These are phyloP conservation scores for Mychonastes homosphaera DNA, from an alignment of 139 green algal genomes.

Conservation along the genomic window DNA sequence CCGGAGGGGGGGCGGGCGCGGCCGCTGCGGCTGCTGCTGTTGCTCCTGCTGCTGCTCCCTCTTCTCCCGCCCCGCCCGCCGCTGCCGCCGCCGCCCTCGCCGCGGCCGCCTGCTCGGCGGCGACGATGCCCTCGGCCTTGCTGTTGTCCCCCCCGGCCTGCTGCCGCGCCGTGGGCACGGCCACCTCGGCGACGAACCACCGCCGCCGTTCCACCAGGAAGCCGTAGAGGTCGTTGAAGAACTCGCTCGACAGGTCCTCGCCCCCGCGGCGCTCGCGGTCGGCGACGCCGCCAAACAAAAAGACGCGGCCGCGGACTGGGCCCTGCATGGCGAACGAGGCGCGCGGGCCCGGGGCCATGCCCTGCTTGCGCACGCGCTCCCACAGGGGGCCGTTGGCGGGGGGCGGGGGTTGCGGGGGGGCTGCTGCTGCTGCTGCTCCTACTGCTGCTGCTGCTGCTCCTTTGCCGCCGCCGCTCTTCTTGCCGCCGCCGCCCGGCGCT, in stretches of 20 bases:
- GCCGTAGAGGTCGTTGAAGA: slow-evolving; percentile 81
- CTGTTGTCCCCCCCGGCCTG: background rate
- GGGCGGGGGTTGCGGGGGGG: background rate
- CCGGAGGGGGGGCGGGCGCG: too few relatives aligned
- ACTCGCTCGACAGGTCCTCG: slow-evolving; percentile 56
- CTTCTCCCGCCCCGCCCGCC: background rate
- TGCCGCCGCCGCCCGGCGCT: background rate
- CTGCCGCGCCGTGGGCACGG: background rate
- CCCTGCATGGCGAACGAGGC: slow-evolving; percentile 64
- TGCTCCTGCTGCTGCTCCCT: too few relatives aligned
- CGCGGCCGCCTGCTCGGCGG: background rate
- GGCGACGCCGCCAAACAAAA: slow-evolving; percentile 88
- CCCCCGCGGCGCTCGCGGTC: slow-evolving; percentile 75
- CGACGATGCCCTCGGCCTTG: background rate
- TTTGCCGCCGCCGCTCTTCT: too few relatives aligned
- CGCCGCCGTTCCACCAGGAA: slow-evolving; percentile 51
- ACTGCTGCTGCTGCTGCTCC: too few relatives aligned
- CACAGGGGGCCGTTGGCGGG: slow-evolving; percentile 42
- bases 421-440: too few relatives aligned
- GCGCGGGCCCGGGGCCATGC: slow-evolving; percentile 69
- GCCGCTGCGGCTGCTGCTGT: too few relatives aligned
- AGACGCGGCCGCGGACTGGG: slow-evolving; percentile 20
- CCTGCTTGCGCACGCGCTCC: slow-evolving; percentile 79
- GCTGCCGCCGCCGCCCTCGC: background rate
- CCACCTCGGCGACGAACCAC: background rate